phyloP scores from a whole-genome alignment of 768 basidiomycete species.

The Pholiota microspora region DNA sequence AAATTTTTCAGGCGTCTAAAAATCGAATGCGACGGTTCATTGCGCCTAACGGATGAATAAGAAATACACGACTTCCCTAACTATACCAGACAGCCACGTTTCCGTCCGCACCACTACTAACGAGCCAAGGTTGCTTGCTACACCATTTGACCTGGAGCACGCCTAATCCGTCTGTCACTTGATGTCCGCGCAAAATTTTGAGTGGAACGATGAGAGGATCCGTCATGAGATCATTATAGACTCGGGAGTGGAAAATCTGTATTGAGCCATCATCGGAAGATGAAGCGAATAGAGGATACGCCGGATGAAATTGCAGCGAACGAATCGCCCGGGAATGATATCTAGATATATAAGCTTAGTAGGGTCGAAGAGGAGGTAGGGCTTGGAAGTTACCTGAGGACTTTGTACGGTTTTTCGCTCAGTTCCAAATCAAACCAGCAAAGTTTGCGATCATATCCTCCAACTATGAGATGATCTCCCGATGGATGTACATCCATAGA shows the following conservation, averaged over 20 bases:
- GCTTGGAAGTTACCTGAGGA: conserved; percentile 65
- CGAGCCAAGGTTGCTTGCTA: conserved; percentile 85
- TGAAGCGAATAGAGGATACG: conserved; percentile 93
- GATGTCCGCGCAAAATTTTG: conserved; percentile 94
- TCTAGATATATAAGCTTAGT: conserved; percentile 35
- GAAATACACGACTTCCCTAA: conserved; percentile 25
- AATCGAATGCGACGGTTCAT: background rate
- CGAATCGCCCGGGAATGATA: conserved; percentile 95
- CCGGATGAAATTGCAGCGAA: conserved; percentile 89
- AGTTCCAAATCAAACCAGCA: conserved; percentile 99
- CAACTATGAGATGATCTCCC: conserved; percentile 95
- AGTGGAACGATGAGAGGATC: conserved; percentile 97
- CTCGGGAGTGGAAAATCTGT: conserved; percentile 94
- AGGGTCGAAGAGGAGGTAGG: conserved; percentile 1
- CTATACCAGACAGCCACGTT: conserved; percentile 86
- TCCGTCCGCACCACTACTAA: conserved; percentile 93
- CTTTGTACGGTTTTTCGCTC: conserved; percentile 95
- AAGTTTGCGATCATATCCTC: conserved; percentile 95
- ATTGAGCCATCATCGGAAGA: conserved; percentile 97
- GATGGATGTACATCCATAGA: conserved; percentile 96
- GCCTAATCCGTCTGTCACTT: conserved; percentile 80
- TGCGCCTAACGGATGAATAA: background rate
- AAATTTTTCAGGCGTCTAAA: background rate
- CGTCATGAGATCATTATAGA: conserved; percentile 93
- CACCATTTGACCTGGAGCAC: conserved; percentile 93